Evolutionary conservation across 129 eudicot genomes (phyloP), one percentile per base, ranked within the genome.

Genomic region (Flaveria linearis): DNA sequence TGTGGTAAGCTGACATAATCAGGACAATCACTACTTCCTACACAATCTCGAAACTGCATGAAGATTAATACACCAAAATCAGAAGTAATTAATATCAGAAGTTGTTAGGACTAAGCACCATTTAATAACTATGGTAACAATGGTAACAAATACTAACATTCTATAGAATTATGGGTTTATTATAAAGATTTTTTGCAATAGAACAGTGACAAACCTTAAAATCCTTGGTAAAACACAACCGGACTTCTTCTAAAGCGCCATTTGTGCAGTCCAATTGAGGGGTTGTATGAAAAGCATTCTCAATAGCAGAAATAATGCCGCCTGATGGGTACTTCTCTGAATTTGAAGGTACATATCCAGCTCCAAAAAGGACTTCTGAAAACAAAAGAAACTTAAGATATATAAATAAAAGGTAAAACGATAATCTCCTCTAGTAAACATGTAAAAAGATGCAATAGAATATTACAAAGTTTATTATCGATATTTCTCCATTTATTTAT

Each of bases 31-130:
- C 85, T 78, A 77, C 50, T 71, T 15, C 88, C 77, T 25, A 73
- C 88, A 86, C 98, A 94, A 49, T 94, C 98, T 71, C 96, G 88
- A 46, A 88, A 87, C 98, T 94, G 89, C 73, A 87, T 80, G 20
- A 64, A 43, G n/a, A 76, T 6, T 25, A 78, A 26, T 42, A 36
- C 7, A 22, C 50, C 12, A 53, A 39, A 57, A 68, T 51, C 33
- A 79, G 42, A 9, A 61, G 28, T 18, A 63, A 22, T 62, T 3
- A 14, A 18, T 41, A 60, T 33, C 56, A 68, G 11, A 75, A 47
- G 62, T 47, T 4, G 50, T 66, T 62, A 13, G 66, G 66, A 76
- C 52, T 76, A 66, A 76, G 49, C 53, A 55, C 18, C 17, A 78
- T 12, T 6, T 5, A 57, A 70, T n/a, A n/a, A n/a, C n/a, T n/a